Evolutionary conservation across 345 rosid genomes (phyloP), one percentile per base, ranked within the genome.

Genomic region (Populus pruinosa): DNA sequence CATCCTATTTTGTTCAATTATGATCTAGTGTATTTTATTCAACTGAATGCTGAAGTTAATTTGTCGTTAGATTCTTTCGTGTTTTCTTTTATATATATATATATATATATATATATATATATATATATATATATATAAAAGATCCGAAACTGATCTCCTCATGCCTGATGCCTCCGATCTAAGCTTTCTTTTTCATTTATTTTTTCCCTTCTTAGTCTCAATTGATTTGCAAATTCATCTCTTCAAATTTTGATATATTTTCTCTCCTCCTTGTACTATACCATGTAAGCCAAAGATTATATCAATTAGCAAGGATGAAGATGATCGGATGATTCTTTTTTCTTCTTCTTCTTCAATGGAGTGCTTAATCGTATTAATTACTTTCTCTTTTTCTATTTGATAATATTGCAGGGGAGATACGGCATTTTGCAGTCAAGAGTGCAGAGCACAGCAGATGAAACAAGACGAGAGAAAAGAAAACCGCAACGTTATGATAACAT

Each of bases 401-500:
- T 61, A 4, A 66, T 16, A 70, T 55, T 38, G 16, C 87, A 91
- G 97, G 88, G 97, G 98, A 59, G 94, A 94, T 64, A 81, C 89
- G 53, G 98, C 94, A 20, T 94, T 94, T 87, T 94, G 98, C 73
- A 90, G 97, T 74, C 77, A 70, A 80, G 94, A 89, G 82, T 94
- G 97, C 85, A 88, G 98, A 86, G 98, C 89, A 71, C 76, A 87
- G 67, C 90, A 87, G 82, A 91, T 92, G 75, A 87, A 91, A 83
- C 87, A 86, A 66, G 97, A 94, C 74, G 90, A 89, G 83, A 81
- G 77, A 77, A 86, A 84, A 78, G 88, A 84, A 70, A 79, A 79
- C 80, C 73, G 39, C 63, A 75, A 70, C 69, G 69, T 47, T 29
- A 74, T 71, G 36, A 79, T 20, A n/a, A 43, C 66, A 36, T 17